Base-by-base conservation (phyloP, 2,329 filamentous ascomycete species). In the Colletotrichum tamarilloi region DNA sequence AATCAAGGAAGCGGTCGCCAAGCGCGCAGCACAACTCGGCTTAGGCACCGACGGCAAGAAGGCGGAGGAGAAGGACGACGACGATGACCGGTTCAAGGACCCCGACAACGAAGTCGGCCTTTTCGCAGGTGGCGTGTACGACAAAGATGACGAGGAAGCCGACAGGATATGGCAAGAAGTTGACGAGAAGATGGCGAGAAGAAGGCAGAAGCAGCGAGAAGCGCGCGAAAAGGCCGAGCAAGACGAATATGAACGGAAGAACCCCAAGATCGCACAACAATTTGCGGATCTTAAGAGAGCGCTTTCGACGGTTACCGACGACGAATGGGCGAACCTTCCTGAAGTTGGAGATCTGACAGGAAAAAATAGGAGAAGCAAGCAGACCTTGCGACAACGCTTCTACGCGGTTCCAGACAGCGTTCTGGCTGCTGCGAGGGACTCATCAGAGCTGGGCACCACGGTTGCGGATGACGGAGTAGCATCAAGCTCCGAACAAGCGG, bases 351-450 rank as follows among this genome's bases (percentile, higher is more conserved):
- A 99, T 82, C 88, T 98, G 82, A 99, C 97, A 1, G 96, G 97
- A 76, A 97, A 97, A 85, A 97, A 97, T 78, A 91, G 95, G 81
- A 89, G 97, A 75, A 92, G 90, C 76, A 95, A 95, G 80, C 93
- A 97, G 83, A 94, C 95, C 58, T 86, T 94, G 77, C 91, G 94
- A 64, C 92, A 97, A 80, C 87, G 94, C 60, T 98, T 98, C 84
- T 99, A 99, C 81, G 97, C 96, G 4, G 97, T 99, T 0, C 97
- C 97, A 0, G 97, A 99, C 83, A 98, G 95, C 79, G 97, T 99
- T 7, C 88, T 99, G 67, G 95, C 96, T 1, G 94, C 95, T 8
- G 96, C 95, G 19, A 88, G 94, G 77, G 94, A 95, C 77, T 89
- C 93, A 2, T 89, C 90, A 4, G 94, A 98, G 80, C 90, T 98